Percentiles rank a stretch among this genome's conserved stretches.
Conservation (phyloP, 768 basidiomycete genomes). For the Coprinopsis cinerea region DNA sequence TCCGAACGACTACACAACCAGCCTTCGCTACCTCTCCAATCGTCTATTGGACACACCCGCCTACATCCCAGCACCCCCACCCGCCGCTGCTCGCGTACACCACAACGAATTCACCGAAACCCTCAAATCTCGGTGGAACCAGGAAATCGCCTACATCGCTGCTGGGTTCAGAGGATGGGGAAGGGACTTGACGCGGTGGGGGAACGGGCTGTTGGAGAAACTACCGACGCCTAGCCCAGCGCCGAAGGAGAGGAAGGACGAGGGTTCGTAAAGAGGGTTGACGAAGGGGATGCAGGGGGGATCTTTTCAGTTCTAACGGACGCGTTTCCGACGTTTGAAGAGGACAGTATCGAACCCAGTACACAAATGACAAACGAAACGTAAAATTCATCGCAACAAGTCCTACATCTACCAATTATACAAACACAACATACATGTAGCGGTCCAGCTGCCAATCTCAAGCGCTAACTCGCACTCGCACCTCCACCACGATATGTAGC, state of each 20-base stretch:
- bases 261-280: not conserved
- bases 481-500: constrained; percentile 16
- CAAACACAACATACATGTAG: too few relatives aligned
- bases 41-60: constrained; percentile 47
- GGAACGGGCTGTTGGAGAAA: constrained; percentile 28
- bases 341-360: too few relatives aligned
- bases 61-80: constrained; percentile 41
- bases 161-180: constrained; percentile 41
- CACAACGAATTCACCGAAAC: constrained; percentile 40
- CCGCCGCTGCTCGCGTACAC: constrained; percentile 50
- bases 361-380: too few relatives aligned
- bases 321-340: too few relatives aligned
- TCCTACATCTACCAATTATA: too few relatives aligned
- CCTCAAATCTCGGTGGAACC: constrained; percentile 54
- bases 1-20: constrained; percentile 20
- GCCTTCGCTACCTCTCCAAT: constrained; percentile 43
- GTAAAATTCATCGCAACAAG: too few relatives aligned
- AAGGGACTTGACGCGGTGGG: constrained; percentile 40
- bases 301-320: too few relatives aligned
- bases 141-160: constrained; percentile 43
- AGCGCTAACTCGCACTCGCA: not conserved
- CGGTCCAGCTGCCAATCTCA: not conserved
- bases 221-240: not conserved
- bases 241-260: not conserved
- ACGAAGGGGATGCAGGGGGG: not conserved